phyloP scores from a whole-genome alignment of 257 asterid species.

The Przewalskia tangutica region DNA sequence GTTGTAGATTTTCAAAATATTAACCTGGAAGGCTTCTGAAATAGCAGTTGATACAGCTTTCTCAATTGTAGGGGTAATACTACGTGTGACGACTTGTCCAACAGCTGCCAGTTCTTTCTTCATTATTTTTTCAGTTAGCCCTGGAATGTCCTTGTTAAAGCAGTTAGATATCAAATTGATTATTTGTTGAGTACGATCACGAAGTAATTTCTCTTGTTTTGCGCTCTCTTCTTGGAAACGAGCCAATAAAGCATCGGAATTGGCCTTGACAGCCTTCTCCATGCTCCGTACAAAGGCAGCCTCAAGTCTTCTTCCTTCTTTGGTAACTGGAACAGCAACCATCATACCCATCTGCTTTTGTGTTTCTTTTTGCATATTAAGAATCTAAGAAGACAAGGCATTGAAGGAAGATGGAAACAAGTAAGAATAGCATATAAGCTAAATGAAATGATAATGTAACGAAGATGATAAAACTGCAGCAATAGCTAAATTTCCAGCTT shows the following conservation, averaged over 20 bases:
- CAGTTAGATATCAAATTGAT: constrained; percentile 46
- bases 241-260: constrained; percentile 82
- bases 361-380: constrained; percentile 43
- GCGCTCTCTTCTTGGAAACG: constrained; percentile 76
- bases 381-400: constrained; percentile 29
- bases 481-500: background rate
- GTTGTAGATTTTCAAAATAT: background rate
- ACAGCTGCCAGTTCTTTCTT: constrained; percentile 64
- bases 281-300: constrained; percentile 59
- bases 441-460: background rate
- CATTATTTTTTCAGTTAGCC: constrained; percentile 59
- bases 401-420: background rate
- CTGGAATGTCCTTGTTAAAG: constrained; percentile 77
- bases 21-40: constrained; percentile 80
- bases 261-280: constrained; percentile 75
- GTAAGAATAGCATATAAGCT: background rate
- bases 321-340: constrained; percentile 58
- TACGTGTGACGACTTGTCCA: constrained; percentile 71
- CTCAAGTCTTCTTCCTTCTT: constrained; percentile 86
- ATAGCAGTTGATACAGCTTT: constrained; percentile 58
- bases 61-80: constrained; percentile 61
- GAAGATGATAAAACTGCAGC: background rate
- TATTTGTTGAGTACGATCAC: constrained; percentile 59
- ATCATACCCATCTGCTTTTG: constrained; percentile 64
- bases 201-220: constrained; percentile 72